A percentile compares a stretch with the other conserved stretches of the same genome.
phyloP scores from a whole-genome alignment of 768 basidiomycete species.

The Termitomyces sp. region DNA sequence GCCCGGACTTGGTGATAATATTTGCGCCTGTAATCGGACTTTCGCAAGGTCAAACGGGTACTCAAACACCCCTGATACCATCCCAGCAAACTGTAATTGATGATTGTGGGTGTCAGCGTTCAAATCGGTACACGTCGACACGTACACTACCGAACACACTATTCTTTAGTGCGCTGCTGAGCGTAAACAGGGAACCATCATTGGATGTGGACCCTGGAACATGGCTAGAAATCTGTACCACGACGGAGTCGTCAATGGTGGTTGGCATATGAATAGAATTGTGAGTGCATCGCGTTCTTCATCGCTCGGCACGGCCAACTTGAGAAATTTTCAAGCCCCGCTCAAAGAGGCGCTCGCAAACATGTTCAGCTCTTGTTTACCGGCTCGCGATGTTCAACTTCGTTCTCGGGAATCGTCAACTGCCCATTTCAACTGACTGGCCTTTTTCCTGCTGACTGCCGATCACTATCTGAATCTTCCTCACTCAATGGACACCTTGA shows the following conservation, averaged over 20 bases:
- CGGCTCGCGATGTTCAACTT: no score
- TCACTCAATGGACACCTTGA: no score
- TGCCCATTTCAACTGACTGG: no score
- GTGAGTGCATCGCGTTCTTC: background rate
- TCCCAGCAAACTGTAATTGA: slow-evolving; percentile 62
- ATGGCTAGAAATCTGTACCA: background rate
- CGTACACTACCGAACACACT: slow-evolving; percentile 48
- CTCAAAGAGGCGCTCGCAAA: no score
- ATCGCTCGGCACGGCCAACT: background rate
- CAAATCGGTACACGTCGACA: background rate
- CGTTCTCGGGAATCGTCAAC: no score
- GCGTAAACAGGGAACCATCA: slow-evolving; percentile 10
- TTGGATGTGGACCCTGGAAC: background rate
- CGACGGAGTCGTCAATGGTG: slow-evolving; percentile 13
- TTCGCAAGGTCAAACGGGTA: slow-evolving; percentile 93
- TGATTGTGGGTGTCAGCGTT: background rate
- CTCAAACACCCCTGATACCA: slow-evolving; percentile 84
- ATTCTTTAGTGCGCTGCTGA: slow-evolving; percentile 34
- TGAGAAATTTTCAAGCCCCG: background rate
- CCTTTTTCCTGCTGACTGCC: no score
- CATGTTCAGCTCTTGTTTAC: no score
- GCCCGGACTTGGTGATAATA: slow-evolving; percentile 46
- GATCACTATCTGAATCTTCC: no score
- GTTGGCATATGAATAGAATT: slow-evolving; percentile 9
- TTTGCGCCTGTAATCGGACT: slow-evolving; percentile 87